phyloP scores from a whole-genome alignment of 148 eudicot species.

The Rhododendron ferrugineum region DNA sequence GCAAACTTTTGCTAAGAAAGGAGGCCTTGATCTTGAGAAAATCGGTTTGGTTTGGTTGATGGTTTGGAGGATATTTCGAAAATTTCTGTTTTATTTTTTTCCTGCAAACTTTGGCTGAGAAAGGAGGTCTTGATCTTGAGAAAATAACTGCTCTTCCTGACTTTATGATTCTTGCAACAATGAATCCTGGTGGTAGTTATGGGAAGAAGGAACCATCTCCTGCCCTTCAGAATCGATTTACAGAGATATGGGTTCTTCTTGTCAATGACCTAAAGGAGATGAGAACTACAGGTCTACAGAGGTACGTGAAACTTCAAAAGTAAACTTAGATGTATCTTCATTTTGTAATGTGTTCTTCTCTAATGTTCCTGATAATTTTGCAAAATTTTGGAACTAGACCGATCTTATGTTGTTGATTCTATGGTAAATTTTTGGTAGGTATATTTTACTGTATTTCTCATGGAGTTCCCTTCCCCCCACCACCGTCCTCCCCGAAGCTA shows the following conservation, averaged over 20 bases:
- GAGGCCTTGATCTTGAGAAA: too few species aligned
- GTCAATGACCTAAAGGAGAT: conserved; percentile 66
- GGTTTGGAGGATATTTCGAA: too few species aligned
- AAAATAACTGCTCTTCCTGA: conserved; percentile 64
- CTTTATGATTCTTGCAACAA: conserved; percentile 91
- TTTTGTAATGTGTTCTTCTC: conserved; percentile 4
- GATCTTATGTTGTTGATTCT: conserved; percentile 48
- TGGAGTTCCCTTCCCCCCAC: too few species aligned
- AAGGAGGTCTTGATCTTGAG: conserved; percentile 81
- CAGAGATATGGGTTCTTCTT: conserved; percentile 98
- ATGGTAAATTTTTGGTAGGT: conserved; percentile 84
- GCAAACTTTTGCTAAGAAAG: too few species aligned
- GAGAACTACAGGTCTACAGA: conserved; percentile 52
- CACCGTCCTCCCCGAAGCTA: too few species aligned
- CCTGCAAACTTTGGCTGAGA: conserved; percentile 86
- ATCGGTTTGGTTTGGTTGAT: too few species aligned
- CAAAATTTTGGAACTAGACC: conserved; percentile 54
- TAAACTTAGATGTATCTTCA: not conserved
- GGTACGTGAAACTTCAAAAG: conserved; percentile 33
- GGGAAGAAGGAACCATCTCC: conserved; percentile 97
- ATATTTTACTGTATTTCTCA: conserved; percentile 12
- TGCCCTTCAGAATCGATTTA: conserved; percentile 94
- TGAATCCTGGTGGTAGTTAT: conserved; percentile 99
- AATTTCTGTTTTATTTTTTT: not conserved
- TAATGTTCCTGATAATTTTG: conserved; percentile 6